Evolutionary conservation across 2,329 filamentous ascomycete genomes (phyloP).

Genomic region (Rhinocladiella similis): DNA sequence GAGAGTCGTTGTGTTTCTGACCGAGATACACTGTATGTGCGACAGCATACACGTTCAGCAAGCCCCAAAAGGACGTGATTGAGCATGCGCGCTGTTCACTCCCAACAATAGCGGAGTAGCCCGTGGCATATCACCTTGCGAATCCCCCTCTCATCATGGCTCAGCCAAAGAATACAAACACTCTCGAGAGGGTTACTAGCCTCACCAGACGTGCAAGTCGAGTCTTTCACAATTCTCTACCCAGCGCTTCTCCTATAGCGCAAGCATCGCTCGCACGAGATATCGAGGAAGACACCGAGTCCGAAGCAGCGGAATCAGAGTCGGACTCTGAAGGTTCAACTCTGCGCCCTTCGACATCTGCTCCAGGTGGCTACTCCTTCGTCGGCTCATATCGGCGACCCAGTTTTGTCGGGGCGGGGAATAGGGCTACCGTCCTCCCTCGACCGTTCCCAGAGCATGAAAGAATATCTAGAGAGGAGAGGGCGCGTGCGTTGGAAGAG

Average conservation of each 20-base stretch:
- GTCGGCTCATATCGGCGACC: conserved; percentile 72
- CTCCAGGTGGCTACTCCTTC: conserved; percentile 50
- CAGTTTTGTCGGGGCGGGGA: conserved; percentile 71
- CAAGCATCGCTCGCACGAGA: conserved; percentile 67
- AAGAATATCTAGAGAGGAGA: conserved; percentile 53
- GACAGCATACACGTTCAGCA: no score
- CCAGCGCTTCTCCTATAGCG: conserved; percentile 64
- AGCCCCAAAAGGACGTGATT: background rate
- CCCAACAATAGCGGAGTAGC: conserved; percentile 3
- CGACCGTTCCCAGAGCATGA: conserved; percentile 40
- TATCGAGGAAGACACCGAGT: conserved; percentile 63
- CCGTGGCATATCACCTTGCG: background rate
- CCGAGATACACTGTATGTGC: background rate
- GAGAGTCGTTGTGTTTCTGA: no score
- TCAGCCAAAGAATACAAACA: conserved; percentile 10
- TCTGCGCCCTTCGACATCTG: conserved; percentile 41
- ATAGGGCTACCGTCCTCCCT: conserved; percentile 68
- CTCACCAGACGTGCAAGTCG: conserved; percentile 20
- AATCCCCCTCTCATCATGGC: conserved; percentile 11
- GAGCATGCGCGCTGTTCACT: conserved; percentile 12
- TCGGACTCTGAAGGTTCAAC: conserved; percentile 42
- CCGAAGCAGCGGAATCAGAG: conserved; percentile 37
- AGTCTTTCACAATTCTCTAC: conserved; percentile 46
- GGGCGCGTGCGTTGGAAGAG: conserved; percentile 55
- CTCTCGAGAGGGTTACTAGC: conserved; percentile 25